phyloP scores from a whole-genome alignment of 495 filamentous ascomycete genomes.

The Tuber melanosporum region DNA sequence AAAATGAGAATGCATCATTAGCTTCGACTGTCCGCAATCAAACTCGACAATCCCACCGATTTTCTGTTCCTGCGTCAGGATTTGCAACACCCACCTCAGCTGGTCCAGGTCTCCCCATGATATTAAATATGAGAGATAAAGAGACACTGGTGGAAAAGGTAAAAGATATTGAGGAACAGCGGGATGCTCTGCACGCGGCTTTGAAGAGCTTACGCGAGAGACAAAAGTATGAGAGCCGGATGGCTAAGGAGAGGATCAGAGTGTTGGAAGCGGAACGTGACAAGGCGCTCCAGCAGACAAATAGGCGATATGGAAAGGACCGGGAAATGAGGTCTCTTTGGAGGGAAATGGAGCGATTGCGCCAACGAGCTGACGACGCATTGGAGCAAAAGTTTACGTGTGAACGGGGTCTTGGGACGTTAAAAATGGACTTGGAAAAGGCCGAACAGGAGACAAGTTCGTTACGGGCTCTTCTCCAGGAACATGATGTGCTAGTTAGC shows the following conservation, averaged over 20 bases:
- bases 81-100: constrained; percentile 29
- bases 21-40: constrained; percentile 23
- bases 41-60: constrained; percentile 22
- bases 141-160: constrained; percentile 74
- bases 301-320: constrained; percentile 70
- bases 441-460: constrained; percentile 86
- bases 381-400: constrained; percentile 95
- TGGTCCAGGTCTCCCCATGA: constrained; percentile 13
- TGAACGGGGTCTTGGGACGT: constrained; percentile 81
- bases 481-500: constrained; percentile 74
- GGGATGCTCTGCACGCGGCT: constrained; percentile 82
- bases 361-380: constrained; percentile 86
- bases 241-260: constrained; percentile 69
- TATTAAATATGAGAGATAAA: constrained; percentile 35
- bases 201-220: constrained; percentile 80
- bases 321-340: constrained; percentile 70
- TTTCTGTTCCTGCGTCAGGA: constrained; percentile 29
- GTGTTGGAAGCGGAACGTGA: constrained; percentile 72
- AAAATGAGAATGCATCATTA: constrained; percentile 58
- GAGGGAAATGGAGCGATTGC: constrained; percentile 75
- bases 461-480: constrained; percentile 69
- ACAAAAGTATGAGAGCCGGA: constrained; percentile 71
- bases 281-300: constrained; percentile 60
- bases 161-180: constrained; percentile 87
- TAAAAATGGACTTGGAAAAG: constrained; percentile 96